Evolutionary conservation across 495 filamentous ascomycete genomes (phyloP).

Genomic region (Daldinia loculata): DNA sequence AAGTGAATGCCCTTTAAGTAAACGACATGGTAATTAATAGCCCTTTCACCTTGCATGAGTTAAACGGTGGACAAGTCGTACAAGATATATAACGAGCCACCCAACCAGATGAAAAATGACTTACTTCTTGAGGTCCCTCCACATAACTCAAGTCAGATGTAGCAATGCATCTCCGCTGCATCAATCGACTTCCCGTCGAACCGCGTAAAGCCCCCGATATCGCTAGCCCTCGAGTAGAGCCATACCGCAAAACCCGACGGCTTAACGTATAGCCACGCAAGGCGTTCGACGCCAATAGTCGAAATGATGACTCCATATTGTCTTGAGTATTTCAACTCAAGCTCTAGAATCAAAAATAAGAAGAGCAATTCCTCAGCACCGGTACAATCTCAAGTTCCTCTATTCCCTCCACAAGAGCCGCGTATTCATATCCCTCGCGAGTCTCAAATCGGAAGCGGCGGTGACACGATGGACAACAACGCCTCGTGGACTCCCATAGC

Average conservation of each 20-base stretch:
- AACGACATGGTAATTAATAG: neutral
- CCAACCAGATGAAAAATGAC: slow-evolving; percentile 7
- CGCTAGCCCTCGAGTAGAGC: neutral
- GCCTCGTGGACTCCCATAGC: neutral
- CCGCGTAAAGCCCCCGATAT: neutral
- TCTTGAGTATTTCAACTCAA: neutral
- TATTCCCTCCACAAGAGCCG: neutral
- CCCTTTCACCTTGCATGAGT: neutral
- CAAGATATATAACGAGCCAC: neutral
- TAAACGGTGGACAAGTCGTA: neutral
- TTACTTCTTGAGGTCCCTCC: slow-evolving; percentile 45
- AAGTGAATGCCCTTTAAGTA: neutral
- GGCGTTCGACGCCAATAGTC: neutral
- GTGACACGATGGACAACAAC: neutral
- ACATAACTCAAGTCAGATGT: slow-evolving; percentile 42
- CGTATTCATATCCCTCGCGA: neutral
- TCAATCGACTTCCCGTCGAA: neutral
- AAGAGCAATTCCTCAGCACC: neutral
- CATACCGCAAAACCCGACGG: neutral
- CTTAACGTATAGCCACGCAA: neutral
- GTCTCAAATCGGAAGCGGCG: neutral
- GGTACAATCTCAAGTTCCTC: neutral
- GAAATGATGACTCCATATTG: slow-evolving; percentile 13
- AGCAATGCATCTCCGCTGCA: slow-evolving; percentile 28
- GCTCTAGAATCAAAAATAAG: neutral